phyloP scores from a whole-genome alignment of 805 yeast genomes.

The Sugiyamaella lignohabitans region DNA sequence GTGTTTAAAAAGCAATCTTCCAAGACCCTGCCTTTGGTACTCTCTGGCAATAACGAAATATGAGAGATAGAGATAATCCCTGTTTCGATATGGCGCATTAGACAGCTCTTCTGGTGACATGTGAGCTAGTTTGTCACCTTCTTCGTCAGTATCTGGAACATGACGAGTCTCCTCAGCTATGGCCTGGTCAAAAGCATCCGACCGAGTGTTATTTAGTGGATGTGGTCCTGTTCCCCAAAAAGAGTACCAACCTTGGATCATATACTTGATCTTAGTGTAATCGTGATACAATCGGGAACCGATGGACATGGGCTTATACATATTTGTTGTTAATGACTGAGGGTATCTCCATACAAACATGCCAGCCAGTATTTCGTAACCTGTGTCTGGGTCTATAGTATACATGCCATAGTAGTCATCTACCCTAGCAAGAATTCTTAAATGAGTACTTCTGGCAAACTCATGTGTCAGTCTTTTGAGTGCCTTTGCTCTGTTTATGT shows the following conservation, averaged over 20 bases:
- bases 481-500: constrained; percentile 6
- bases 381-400: neutral
- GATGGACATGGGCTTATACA: neutral
- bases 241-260: constrained; percentile 3
- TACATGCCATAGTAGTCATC: constrained; percentile 5
- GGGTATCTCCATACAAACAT: constrained; percentile 11
- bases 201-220: constrained; percentile 11
- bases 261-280: constrained; percentile 4
- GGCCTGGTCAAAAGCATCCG: neutral
- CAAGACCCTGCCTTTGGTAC: constrained; percentile 16
- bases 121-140: constrained; percentile 7
- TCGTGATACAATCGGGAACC: constrained; percentile 1
- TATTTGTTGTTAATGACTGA: neutral
- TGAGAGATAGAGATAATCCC: constrained; percentile 8
- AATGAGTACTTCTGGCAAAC: constrained; percentile 7
- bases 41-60: constrained; percentile 10
- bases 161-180: neutral
- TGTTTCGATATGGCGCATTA: constrained; percentile 8
- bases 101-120: constrained; percentile 9
- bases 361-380: constrained; percentile 10
- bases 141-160: constrained; percentile 3
- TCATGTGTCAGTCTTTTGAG: constrained; percentile 6
- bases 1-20: constrained; percentile 9
- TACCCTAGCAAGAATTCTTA: neutral
- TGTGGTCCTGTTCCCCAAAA: constrained; percentile 8